Evolutionary conservation across 108 stramenopile species (phyloP), one percentile per base, ranked within the genome.

Genomic region (Nitzschia palea): DNA sequence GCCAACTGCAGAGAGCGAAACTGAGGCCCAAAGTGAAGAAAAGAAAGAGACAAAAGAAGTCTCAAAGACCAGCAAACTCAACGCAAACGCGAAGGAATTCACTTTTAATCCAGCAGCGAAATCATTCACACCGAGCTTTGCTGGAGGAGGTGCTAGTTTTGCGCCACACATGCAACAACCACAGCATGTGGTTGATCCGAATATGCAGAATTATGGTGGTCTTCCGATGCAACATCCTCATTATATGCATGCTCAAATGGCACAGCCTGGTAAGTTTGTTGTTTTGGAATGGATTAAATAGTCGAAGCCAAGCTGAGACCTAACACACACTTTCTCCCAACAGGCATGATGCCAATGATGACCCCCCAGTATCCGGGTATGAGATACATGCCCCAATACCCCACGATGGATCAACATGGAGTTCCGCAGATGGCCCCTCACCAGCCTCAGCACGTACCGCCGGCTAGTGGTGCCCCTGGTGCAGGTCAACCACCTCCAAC

Each of bases 281-380:
- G 1, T 61, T 26, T 48, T 45, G 17, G 12, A 50, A 26, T 48
- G 20, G 17, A 26, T 28, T 32, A 8, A 31, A 29, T 31, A 0
- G 31, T 14, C 18, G 55, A n/a, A n/a, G n/a, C n/a, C n/a, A n/a
- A n/a, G n/a, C n/a, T n/a, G n/a, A n/a, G n/a, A n/a, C n/a, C n/a
- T n/a, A n/a, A n/a, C n/a, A n/a, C n/a, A n/a, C 17, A 12, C 52
- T 31, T 6, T 52, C 29, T 34, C 36, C 32, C 1, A 31, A 9
- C 51, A 90, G 89, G 82, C 10, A 90, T 90, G 87, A 83, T 91
- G 82, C 77, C 76, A 37, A 75, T 91, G 77, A 86, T 86, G 84
- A 73, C 73, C 33, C 77, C 77, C 15, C 88, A 78, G 70, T 80
- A 72, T 44, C 67, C 70, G 0, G 79, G 77, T 29, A 82, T 86